phyloP scores from a whole-genome alignment of 176 grass and related monocot genomes.

The Triticum turgidum region DNA sequence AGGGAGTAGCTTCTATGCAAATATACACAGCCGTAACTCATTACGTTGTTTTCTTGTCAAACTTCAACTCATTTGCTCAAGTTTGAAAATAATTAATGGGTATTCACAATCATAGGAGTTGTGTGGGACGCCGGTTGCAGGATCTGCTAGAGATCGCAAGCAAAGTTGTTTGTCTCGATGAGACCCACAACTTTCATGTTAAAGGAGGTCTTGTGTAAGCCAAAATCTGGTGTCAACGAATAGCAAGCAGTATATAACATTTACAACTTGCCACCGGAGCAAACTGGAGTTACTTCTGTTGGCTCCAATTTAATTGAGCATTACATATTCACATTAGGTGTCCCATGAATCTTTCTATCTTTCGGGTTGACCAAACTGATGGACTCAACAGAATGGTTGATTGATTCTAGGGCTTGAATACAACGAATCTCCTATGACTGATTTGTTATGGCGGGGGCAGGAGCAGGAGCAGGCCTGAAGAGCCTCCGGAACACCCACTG shows the following conservation, averaged over 20 bases:
- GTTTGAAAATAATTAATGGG: no score
- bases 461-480: background rate
- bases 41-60: no score
- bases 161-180: no score
- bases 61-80: no score
- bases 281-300: background rate
- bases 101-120: no score
- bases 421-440: background rate
- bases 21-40: no score
- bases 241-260: background rate
- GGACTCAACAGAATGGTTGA: slow-evolving; percentile 9
- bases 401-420: background rate
- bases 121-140: no score
- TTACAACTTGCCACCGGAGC: background rate
- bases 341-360: background rate
- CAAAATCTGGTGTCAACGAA: no score
- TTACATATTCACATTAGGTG: slow-evolving; percentile 9
- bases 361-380: background rate
- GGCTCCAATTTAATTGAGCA: background rate
- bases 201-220: no score
- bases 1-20: no score
- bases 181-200: no score
- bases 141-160: no score
- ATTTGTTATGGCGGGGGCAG: background rate
- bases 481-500: slow-evolving; percentile 44